These are phyloP conservation scores for Chalciporus chontae DNA, from an alignment of 768 basidiomycete species.

Conservation along the genomic window DNA sequence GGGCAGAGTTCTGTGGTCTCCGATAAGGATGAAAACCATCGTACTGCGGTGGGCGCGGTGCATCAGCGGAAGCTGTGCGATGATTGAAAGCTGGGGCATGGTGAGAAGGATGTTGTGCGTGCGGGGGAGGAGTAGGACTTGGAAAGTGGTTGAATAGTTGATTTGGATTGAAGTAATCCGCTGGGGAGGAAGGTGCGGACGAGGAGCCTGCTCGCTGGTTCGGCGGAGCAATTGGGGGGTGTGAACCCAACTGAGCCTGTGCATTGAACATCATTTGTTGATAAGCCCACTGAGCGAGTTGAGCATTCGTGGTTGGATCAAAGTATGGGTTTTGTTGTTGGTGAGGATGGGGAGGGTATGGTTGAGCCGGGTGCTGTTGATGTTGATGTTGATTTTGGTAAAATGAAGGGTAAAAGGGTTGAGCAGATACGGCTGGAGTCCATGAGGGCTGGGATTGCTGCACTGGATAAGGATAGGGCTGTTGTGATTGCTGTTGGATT, in stretches of 20 bases:
- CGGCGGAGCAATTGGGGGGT: slow-evolving; percentile 19
- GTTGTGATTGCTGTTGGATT: slow-evolving; percentile 24
- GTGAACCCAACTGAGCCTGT: slow-evolving; percentile 41
- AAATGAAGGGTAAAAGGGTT: slow-evolving; percentile 75
- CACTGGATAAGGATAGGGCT: slow-evolving; percentile 63
- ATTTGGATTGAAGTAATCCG: slow-evolving; percentile 58
- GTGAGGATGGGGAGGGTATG: slow-evolving; percentile 43
- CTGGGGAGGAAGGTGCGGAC: slow-evolving; percentile 35
- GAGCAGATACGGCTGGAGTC: slow-evolving; percentile 62
- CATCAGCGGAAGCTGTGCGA: slow-evolving; percentile 34
- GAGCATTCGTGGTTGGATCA: slow-evolving; percentile 71
- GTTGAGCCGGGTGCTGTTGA: slow-evolving; percentile 48
- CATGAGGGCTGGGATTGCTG: slow-evolving; percentile 68
- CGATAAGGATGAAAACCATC: slow-evolving; percentile 82
- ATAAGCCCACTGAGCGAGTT: slow-evolving; percentile 85
- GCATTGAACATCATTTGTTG: slow-evolving; percentile 87
- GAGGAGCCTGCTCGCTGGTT: slow-evolving; percentile 40
- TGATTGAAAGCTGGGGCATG: slow-evolving; percentile 36
- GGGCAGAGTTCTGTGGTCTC: slow-evolving; percentile 44
- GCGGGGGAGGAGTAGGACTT: slow-evolving; percentile 67
- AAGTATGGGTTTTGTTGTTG: slow-evolving; percentile 60
- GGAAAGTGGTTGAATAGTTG: slow-evolving; percentile 67
- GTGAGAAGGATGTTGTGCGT: slow-evolving; percentile 37
- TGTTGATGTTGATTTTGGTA: slow-evolving; percentile 71
- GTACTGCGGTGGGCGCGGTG: slow-evolving; percentile 28